Evolutionary conservation across 2,329 filamentous ascomycete genomes (phyloP), one percentile per base, ranked within the genome.

Genomic region (Chaetomiaceae sp.): DNA sequence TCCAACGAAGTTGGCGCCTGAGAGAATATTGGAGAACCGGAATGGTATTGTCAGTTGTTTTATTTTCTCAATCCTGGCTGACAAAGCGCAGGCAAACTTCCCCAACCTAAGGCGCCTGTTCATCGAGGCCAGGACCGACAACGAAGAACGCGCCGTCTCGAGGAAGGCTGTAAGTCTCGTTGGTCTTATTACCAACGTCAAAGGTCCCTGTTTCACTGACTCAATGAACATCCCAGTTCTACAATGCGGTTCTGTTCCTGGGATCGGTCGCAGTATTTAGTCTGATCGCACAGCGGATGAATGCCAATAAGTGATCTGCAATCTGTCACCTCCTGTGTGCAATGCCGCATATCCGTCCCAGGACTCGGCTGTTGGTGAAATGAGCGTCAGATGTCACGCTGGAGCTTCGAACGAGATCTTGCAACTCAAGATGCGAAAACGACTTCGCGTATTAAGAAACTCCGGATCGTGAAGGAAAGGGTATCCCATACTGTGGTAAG

Each of bases 31-130:
- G n/a, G 9, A 32, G 12, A 14, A 32, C 4, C 14, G n/a, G 11
- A 32, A 14, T n/a, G 6, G 24, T n/a, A 49, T 49, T n/a, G 26
- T 2, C 14, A 14, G 3, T n/a, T 19, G 3, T 10, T 20, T 4
- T 6, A 18, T 2, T 8, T 12, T n/a, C 20, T 22, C 2, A 2
- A 2, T 4, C 17, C 5, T 7, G 9, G 18, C 41, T 45, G 18
- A 44, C 18, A 14, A 12, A 5, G 6, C 5, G 18, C 18, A 86
- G 71, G 86, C 85, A 32, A 90, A 83, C 63, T 80, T 97, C 42
- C 93, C 93, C 29, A 97, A 98, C 63, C 77, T 98, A n/a, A 83
- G 93, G 41, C 86, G 93, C 12, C 83, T 98, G 50, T 97, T 98
- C 62, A 91, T 96, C 43, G 91, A 97, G 69, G 86, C 91, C 26